Evolutionary conservation across 2,329 filamentous ascomycete species (phyloP).

Genomic region (Colletotrichum gloeosporioides): DNA sequence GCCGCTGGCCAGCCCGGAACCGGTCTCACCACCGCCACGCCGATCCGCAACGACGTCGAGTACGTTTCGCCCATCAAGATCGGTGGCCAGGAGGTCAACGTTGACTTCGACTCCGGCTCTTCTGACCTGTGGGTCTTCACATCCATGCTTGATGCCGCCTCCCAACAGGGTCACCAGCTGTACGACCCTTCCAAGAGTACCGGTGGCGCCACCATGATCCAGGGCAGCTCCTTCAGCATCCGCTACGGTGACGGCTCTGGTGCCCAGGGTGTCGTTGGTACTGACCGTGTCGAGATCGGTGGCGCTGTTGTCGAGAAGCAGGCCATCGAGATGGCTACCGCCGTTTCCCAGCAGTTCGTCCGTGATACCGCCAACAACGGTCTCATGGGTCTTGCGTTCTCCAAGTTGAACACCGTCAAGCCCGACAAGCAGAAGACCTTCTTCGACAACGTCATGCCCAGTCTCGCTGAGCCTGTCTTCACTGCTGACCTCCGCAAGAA

Average conservation of each 20-base stretch:
- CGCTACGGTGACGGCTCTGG: slow-evolving; percentile 72
- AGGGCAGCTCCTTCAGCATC: slow-evolving; percentile 63
- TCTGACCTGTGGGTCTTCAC: slow-evolving; percentile 79
- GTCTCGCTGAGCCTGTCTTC: slow-evolving; percentile 70
- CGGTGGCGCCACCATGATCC: slow-evolving; percentile 34
- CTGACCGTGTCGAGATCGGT: slow-evolving; percentile 71
- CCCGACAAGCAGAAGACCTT: slow-evolving; percentile 73
- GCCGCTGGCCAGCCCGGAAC: slow-evolving; percentile 27
- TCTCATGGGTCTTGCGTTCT: slow-evolving; percentile 73
- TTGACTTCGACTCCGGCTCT: slow-evolving; percentile 80
- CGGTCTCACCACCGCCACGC: slow-evolving; percentile 68
- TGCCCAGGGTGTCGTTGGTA: slow-evolving; percentile 69
- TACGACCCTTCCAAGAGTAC: slow-evolving; percentile 43
- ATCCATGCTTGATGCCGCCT: slow-evolving; percentile 53
- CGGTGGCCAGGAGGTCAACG: slow-evolving; percentile 70
- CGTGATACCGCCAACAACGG: slow-evolving; percentile 67
- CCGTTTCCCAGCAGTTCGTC: slow-evolving; percentile 63
- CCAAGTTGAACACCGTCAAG: slow-evolving; percentile 67
- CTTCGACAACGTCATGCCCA: slow-evolving; percentile 71
- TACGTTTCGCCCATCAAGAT: slow-evolving; percentile 75
- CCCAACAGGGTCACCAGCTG: slow-evolving; percentile 53
- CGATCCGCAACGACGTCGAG: slow-evolving; percentile 69
- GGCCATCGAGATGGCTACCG: slow-evolving; percentile 70
- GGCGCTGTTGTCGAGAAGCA: slow-evolving; percentile 66
- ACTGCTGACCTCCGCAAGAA: slow-evolving; percentile 71